Percentiles rank a stretch among this genome's conserved stretches.
Evolutionary conservation across 108 stramenopile species (phyloP).

Genomic region (Nannochloropsis granulata): DNA sequence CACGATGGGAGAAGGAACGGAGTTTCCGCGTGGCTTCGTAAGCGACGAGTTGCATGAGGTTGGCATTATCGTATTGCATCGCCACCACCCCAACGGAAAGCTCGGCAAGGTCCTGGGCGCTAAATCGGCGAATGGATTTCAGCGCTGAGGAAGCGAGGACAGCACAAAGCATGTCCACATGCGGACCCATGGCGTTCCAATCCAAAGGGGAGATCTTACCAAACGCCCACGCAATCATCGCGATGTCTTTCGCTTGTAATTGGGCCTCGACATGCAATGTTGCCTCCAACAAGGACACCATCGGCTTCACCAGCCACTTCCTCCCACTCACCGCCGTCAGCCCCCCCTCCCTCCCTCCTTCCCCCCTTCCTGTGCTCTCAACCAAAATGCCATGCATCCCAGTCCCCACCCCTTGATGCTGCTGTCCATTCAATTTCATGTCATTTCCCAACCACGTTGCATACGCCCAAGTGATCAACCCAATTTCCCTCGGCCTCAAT

Average conservation of each 20-base stretch:
- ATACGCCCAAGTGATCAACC: neutral
- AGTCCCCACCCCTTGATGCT: neutral
- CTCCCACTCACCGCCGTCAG: neutral
- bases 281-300: neutral
- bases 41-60: neutral
- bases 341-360: neutral
- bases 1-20: neutral
- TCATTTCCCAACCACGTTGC: neutral
- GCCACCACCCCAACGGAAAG: neutral
- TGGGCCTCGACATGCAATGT: neutral
- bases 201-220: neutral
- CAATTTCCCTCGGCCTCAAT: neutral
- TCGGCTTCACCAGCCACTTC: neutral
- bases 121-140: neutral
- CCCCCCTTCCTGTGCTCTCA: neutral
- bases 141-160: neutral
- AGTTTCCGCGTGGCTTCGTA: neutral
- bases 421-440: neutral
- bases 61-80: neutral
- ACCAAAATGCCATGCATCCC: neutral
- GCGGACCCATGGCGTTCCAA: neutral
- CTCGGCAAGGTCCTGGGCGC: neutral
- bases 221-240: neutral
- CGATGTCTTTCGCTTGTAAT: neutral
- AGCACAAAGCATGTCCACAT: neutral